phyloP scores from a whole-genome alignment of 805 yeast genomes.

The Wickerhamomyces bisporus region DNA sequence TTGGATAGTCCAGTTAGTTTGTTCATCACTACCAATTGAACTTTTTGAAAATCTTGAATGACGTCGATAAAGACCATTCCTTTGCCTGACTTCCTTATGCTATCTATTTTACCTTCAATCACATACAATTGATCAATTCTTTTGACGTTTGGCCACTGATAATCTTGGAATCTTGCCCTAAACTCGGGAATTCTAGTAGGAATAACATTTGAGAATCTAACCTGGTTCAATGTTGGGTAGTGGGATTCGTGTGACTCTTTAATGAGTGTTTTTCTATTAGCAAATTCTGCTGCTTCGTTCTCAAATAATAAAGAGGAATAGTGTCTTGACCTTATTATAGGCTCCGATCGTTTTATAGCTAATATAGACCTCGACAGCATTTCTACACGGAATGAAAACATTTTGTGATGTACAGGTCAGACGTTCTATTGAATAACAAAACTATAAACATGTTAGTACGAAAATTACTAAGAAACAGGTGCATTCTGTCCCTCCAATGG shows the following conservation, averaged over 20 bases:
- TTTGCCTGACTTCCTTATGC: constrained; percentile 62
- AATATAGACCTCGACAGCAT: neutral
- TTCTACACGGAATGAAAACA: too few species aligned
- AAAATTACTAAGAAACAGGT: too few species aligned
- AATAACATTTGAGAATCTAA: constrained; percentile 9
- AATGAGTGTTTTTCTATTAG: constrained; percentile 20
- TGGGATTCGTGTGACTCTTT: constrained; percentile 6
- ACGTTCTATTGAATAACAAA: too few species aligned
- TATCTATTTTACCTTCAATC: constrained; percentile 50
- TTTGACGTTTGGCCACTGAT: constrained; percentile 20
- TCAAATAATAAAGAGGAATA: constrained; percentile 13
- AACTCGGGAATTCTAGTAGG: constrained; percentile 37
- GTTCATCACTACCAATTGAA: constrained; percentile 61
- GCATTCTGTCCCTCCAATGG: neutral
- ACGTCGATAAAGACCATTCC: constrained; percentile 68
- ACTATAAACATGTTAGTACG: too few species aligned
- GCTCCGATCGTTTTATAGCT: neutral
- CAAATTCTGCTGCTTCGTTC: constrained; percentile 20
- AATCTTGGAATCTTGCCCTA: constrained; percentile 24
- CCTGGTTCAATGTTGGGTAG: constrained; percentile 21
- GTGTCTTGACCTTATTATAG: neutral
- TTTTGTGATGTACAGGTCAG: too few species aligned
- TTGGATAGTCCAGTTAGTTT: constrained; percentile 37
- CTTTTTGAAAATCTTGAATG: constrained; percentile 47
- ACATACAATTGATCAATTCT: constrained; percentile 20